These are phyloP conservation scores for Podospora bellae-mahoneyi DNA, from an alignment of 495 filamentous ascomycete genomes.

Conservation along the genomic window DNA sequence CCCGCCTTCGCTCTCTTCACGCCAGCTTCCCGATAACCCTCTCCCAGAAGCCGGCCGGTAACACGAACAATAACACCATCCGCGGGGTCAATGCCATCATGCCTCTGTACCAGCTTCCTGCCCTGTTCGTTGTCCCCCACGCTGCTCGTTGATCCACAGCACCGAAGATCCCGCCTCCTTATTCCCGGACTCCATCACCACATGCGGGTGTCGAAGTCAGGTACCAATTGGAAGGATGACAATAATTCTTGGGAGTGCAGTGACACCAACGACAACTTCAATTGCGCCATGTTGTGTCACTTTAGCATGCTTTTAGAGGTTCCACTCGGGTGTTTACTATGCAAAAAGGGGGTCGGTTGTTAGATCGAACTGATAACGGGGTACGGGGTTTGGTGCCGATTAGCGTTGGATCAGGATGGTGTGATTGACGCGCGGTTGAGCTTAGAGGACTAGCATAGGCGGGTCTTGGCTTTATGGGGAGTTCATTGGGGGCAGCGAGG, in stretches of 20 bases:
- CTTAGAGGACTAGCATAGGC: neutral
- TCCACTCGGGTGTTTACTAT: neutral
- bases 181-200: neutral
- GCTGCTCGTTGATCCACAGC: constrained; percentile 6
- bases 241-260: neutral
- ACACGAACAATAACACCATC: constrained; percentile 19
- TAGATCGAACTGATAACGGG: neutral
- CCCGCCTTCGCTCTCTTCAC: neutral
- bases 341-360: neutral
- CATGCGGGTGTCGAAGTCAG: neutral
- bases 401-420: neutral
- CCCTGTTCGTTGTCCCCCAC: constrained; percentile 3
- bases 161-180: neutral
- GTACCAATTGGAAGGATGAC: neutral
- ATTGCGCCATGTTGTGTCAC: constrained; percentile 15
- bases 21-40: constrained; percentile 1
- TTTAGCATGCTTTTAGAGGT: constrained; percentile 9
- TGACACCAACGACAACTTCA: constrained; percentile 12
- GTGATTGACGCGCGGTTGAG: constrained; percentile 11
- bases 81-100: constrained; percentile 11
- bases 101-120: neutral
- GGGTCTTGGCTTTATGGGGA: neutral
- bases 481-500: neutral
- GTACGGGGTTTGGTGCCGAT: neutral
- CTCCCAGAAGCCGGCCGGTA: constrained; percentile 9